Evolutionary conservation across 768 basidiomycete species (phyloP).

Genomic region (Solioccasus polychromus): DNA sequence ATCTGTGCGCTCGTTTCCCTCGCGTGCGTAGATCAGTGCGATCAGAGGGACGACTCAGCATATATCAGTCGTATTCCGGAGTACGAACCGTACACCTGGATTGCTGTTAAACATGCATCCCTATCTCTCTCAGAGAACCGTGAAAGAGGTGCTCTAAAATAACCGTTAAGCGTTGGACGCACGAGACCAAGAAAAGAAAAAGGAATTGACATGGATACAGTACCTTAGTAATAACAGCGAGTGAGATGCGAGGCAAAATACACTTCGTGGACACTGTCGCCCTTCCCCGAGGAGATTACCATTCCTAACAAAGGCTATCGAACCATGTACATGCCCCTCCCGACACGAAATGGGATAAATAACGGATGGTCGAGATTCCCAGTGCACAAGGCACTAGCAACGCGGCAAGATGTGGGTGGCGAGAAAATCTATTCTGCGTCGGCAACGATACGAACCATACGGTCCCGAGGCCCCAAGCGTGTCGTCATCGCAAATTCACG

Average conservation of each 20-base stretch:
- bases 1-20: too few relatives aligned
- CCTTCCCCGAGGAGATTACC: slow-evolving; percentile 87
- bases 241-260: slow-evolving; percentile 58
- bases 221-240: slow-evolving; percentile 66
- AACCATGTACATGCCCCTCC: too few relatives aligned
- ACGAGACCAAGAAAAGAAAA: not conserved
- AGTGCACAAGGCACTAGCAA: slow-evolving; percentile 85
- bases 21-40: too few relatives aligned
- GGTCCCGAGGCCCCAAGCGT: slow-evolving; percentile 63
- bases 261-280: slow-evolving; percentile 66
- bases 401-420: slow-evolving; percentile 69
- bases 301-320: slow-evolving; percentile 59
- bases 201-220: too few relatives aligned
- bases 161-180: not conserved
- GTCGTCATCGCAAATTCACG: slow-evolving; percentile 18
- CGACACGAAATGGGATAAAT: too few relatives aligned
- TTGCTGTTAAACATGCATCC: slow-evolving; percentile 75
- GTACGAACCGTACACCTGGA: too few relatives aligned
- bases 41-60: too few relatives aligned
- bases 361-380: slow-evolving; percentile 57
- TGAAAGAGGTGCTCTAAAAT: slow-evolving; percentile 45
- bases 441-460: slow-evolving; percentile 83
- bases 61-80: too few relatives aligned
- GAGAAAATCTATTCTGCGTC: too few relatives aligned
- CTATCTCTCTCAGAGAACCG: slow-evolving; percentile 63